Percentiles rank a stretch among this genome's conserved stretches.
Conservation (phyloP, 2,329 filamentous ascomycete species). For the Cladosporium sp. region DNA sequence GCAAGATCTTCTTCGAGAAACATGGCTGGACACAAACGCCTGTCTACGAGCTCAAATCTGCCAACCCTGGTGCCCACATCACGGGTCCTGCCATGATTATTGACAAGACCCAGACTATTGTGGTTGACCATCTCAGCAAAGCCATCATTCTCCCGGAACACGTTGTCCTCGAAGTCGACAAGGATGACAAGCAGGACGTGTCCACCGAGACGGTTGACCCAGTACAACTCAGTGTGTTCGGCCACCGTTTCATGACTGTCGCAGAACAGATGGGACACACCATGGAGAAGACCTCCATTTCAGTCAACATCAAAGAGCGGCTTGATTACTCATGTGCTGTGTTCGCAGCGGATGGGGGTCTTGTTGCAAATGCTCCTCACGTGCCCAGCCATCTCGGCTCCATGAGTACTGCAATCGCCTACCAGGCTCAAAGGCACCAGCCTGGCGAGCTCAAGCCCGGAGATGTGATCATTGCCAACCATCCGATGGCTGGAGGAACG, state of each 20-base stretch:
- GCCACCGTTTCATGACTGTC: constrained; percentile 56
- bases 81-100: constrained; percentile 31
- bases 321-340: constrained; percentile 44
- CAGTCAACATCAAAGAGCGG: constrained; percentile 45
- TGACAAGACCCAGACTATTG: constrained; percentile 45
- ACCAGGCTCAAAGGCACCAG: constrained; percentile 34
- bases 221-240: constrained; percentile 53
- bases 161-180: constrained; percentile 64
- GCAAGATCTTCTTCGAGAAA: constrained; percentile 78
- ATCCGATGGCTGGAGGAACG: constrained; percentile 38
- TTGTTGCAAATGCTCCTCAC: constrained; percentile 41
- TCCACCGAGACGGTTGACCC: constrained; percentile 32
- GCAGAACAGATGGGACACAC: constrained; percentile 58
- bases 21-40: constrained; percentile 68
- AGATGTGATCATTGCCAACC: constrained; percentile 40
- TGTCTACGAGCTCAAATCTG: constrained; percentile 22
- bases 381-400: constrained; percentile 41
- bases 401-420: constrained; percentile 41
- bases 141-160: constrained; percentile 36
- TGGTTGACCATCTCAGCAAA: constrained; percentile 36
- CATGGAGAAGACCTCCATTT: constrained; percentile 53
- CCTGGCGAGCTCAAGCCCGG: constrained; percentile 42
- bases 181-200: constrained; percentile 31
- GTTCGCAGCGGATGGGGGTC: constrained; percentile 40
- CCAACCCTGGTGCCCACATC: constrained; percentile 22